These are phyloP conservation scores for Abrus pulchellus DNA, from an alignment of 306 rosid species.

Conservation along the genomic window DNA sequence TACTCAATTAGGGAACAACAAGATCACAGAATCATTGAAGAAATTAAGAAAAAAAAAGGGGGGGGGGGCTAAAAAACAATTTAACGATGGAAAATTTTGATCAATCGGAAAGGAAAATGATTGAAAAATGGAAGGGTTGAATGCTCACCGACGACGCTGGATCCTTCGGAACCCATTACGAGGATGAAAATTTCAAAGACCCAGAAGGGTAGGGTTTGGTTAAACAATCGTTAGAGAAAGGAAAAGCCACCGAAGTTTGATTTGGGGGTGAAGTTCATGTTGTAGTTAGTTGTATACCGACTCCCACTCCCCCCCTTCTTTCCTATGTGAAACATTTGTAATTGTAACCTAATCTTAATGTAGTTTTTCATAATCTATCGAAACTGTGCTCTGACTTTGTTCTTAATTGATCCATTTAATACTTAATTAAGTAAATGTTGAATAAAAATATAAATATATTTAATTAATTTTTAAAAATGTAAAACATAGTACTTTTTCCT, in stretches of 20 bases:
- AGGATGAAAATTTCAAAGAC: slow-evolving; percentile 17
- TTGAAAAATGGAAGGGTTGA: slow-evolving; percentile 24
- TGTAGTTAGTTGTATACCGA: not conserved
- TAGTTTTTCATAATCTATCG: too few relatives aligned
- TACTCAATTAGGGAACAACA: not conserved
- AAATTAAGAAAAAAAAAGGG: not conserved
- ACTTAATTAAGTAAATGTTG: too few relatives aligned
- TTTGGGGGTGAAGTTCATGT: not conserved
- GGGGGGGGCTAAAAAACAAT: not conserved
- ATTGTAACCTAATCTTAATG: too few relatives aligned
- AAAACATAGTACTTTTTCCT: too few relatives aligned
- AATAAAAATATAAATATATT: too few relatives aligned
- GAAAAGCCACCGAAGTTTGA: not conserved
- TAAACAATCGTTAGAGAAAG: slow-evolving; percentile 6
- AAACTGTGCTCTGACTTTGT: too few relatives aligned
- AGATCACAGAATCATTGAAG: not conserved
- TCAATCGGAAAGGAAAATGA: slow-evolving; percentile 17
- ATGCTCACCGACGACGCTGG: slow-evolving; percentile 76
- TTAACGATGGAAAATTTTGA: not conserved
- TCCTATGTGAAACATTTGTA: too few relatives aligned
- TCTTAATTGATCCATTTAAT: too few relatives aligned
- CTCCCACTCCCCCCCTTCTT: not conserved
- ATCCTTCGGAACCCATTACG: slow-evolving; percentile 81
- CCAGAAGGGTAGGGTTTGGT: slow-evolving; percentile 32
- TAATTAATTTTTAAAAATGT: too few relatives aligned